Conservation (phyloP, 2,329 filamentous ascomycete species). For the Pseudogymnoascus sp. region DNA sequence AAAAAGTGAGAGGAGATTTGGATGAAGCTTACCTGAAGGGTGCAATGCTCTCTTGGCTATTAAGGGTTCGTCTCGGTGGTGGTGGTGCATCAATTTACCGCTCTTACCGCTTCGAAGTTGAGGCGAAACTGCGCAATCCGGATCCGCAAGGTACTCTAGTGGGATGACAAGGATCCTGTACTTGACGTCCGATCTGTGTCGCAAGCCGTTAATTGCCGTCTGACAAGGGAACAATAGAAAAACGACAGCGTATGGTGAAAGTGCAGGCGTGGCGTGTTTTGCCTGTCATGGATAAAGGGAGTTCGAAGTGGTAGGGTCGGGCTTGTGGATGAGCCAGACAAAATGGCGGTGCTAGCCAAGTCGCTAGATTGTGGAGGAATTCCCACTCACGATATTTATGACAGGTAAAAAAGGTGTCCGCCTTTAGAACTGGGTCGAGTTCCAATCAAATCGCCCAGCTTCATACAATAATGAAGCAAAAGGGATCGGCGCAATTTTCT, state of each 20-base stretch:
- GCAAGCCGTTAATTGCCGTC: not conserved
- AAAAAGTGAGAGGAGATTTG: not conserved
- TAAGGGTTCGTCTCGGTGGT: not conserved
- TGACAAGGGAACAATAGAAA: not conserved
- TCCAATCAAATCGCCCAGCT: not conserved
- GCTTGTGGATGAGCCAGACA: not conserved
- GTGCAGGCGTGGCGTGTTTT: constrained; percentile 1
- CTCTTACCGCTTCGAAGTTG: constrained; percentile 3
- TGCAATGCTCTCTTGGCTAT: not conserved
- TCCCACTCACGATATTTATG: not conserved
- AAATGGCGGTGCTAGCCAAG: not conserved
- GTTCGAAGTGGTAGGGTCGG: not conserved
- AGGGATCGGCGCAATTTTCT: not conserved
- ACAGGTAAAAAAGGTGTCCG: not conserved
- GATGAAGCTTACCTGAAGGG: not conserved
- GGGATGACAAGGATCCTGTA: constrained; percentile 1
- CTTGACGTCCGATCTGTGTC: not conserved
- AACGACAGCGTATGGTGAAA: not conserved
- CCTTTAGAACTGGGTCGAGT: not conserved
- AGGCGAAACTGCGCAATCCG: not conserved
- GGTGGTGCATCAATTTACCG: not conserved
- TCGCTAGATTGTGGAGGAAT: not conserved
- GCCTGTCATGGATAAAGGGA: not conserved
- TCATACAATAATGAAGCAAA: not conserved
- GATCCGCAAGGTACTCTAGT: not conserved